Conservation (phyloP, 495 filamentous ascomycete species). For the Melanomma pulvis-pyrius region DNA sequence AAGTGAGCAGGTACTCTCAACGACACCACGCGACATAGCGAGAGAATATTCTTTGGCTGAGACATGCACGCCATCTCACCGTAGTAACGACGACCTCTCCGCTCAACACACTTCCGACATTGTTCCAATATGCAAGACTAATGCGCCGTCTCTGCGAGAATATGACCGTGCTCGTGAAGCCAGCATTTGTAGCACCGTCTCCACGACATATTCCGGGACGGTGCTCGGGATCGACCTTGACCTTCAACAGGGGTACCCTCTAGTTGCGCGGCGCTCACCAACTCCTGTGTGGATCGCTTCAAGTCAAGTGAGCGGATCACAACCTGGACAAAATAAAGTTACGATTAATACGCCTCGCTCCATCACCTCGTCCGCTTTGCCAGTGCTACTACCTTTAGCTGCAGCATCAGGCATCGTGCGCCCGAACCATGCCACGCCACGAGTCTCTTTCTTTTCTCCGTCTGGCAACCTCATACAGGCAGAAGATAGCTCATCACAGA, state of each 20-base stretch:
- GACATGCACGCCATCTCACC: neutral
- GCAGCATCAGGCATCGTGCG: conserved; percentile 28
- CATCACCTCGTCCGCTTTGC: conserved; percentile 34
- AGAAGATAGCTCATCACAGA: neutral
- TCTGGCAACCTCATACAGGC: conserved; percentile 32
- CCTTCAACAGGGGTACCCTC: conserved; percentile 13
- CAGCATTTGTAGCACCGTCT: conserved; percentile 24
- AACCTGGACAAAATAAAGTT: neutral
- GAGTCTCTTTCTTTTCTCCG: conserved; percentile 30
- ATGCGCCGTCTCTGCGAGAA: conserved; percentile 28
- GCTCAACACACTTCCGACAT: conserved; percentile 16
- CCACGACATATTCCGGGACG: conserved; percentile 27
- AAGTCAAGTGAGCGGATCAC: neutral
- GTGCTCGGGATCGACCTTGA: conserved; percentile 33
- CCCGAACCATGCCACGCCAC: conserved; percentile 11
- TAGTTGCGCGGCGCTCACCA: conserved; percentile 1
- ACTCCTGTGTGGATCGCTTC: conserved; percentile 6
- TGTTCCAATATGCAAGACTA: conserved; percentile 3
- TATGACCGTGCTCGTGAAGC: conserved; percentile 15
- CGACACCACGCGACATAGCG: neutral
- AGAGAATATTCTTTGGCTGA: neutral
- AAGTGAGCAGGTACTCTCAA: neutral
- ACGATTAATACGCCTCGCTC: conserved; percentile 1
- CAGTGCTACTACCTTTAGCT: conserved; percentile 33
- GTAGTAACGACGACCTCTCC: conserved; percentile 21